Evolutionary conservation across 1,284 basidiomycete genomes (phyloP), one percentile per base, ranked within the genome.

Genomic region (Cutaneotrichosporon sp.): DNA sequence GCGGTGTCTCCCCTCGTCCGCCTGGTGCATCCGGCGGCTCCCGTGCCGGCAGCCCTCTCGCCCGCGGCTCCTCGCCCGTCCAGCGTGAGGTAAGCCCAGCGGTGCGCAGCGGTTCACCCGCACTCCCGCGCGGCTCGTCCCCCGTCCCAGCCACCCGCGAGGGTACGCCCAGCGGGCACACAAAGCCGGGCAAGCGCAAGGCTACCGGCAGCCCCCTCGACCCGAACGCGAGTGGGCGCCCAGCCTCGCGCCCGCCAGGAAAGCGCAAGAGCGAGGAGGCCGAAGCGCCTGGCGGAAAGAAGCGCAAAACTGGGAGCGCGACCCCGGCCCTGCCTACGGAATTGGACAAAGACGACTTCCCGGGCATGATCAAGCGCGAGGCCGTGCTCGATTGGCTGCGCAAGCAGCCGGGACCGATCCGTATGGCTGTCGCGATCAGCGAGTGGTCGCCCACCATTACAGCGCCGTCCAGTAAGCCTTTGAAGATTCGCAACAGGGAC

Each of bases 241-340:
- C 22, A 1, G 42, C 56, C 6, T 46, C 53, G 16, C 36, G 22
- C 7, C 16, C 59, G 3, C 32, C 49, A 26, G 46, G 30, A 36
- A 72, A 73, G 63, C 67, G 68, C 38, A 70, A 68, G 50, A 62
- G 69, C 2, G 22, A 53, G 13, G 34, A 22, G 36, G 40, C 47
- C 18, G 62, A 56, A 52, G 53, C 42, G 0, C 50, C 56, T 2
- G 82, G 82, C 71, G 81, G 82, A 72, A 82, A 82, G 55, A 58
- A 58, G 53, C 38, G 42, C 50, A 56, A 49, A 22, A 30, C 36
- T 9, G 60, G 60, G 22, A 62, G 63, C 14, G 61, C 58, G n/a
- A 63, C 63, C 26, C 61, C 61, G 1, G 42, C 50, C 10, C 8
- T 36, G 34, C 11, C 34, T 8, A 13, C 11, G 8, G 65, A 60